Evolutionary conservation across 2,329 filamentous ascomycete genomes (phyloP).

Genomic region (Curvularia verruculosa): DNA sequence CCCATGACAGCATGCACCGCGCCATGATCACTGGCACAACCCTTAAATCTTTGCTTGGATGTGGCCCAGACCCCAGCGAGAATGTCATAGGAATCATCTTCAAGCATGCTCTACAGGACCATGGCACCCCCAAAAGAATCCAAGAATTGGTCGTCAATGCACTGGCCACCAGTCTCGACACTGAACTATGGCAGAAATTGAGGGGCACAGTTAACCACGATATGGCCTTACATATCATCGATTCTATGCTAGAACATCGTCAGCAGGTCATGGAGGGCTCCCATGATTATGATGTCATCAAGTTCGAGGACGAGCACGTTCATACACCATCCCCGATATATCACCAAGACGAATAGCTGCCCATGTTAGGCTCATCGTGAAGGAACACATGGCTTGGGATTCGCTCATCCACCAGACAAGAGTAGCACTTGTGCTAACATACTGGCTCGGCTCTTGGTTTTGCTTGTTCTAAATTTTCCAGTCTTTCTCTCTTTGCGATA

Average conservation of each 20-base stretch:
- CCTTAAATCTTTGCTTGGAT: background rate
- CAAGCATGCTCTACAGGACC: background rate
- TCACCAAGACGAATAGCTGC: background rate
- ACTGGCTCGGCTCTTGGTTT: background rate
- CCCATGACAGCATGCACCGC: background rate
- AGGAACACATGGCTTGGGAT: background rate
- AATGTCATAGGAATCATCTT: background rate
- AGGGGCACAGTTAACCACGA: constrained; percentile 2
- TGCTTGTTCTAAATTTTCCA: background rate
- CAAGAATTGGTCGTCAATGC: background rate
- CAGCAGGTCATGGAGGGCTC: constrained; percentile 8
- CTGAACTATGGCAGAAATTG: background rate
- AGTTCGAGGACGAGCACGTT: constrained; percentile 2
- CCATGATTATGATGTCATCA: background rate
- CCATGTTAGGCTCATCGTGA: background rate
- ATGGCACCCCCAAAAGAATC: background rate
- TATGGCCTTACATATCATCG: constrained; percentile 11
- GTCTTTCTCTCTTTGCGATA: background rate
- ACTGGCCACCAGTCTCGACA: background rate
- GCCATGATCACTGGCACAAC: background rate
- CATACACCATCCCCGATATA: background rate
- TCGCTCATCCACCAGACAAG: background rate
- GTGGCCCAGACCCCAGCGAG: background rate
- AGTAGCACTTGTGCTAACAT: background rate
- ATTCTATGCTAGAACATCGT: constrained; percentile 10